Base-by-base conservation (phyloP, 176 grass and related monocot genomes). In the Leersia perrieri region DNA sequence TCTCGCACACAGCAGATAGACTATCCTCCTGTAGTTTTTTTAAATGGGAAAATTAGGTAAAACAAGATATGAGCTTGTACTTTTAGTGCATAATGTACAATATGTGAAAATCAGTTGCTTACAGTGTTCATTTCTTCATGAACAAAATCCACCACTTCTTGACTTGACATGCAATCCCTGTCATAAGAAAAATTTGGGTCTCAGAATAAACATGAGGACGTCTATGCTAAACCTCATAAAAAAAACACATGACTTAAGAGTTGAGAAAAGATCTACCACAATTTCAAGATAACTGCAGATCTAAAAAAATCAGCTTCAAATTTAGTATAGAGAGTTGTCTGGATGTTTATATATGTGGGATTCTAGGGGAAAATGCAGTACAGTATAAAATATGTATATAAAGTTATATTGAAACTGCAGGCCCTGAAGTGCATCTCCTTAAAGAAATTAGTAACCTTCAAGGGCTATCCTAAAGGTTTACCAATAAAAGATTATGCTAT, bases 121-220 rank as follows among this genome's bases (percentile, higher is more conserved):
- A 98, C 95, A 69, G 67, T 85, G 6, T 76, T 87, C 45, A 94
- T 72, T 62, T 91, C 79, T 33, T 93, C 64, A 16, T 70, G 92
- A 11, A 98, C 63, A 82, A 98, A 98, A 79, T 98, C 90, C 60
- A 98, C 92, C 64, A 98, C 64, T 80, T 93, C 81, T 76, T 98
- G 95, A 83, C 92, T 98, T 83, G 92, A 75, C 92, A 98, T 98
- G 86, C 95, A 98, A 66, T 94, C 95, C 95, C 95, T 98, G 83
- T 44, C 9, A 82, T 32, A 75, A 66, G 38, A 80, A 57, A 63
- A 77, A 66, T 7, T 26, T 29, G 14, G 15, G 29, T 64, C 13
- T 91, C 33, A 78, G 85, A 30, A 1, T 29, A 33, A 34, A 11
- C 27, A 31, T 7, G 25, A 20, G 23, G 26, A 40, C 38, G 32